Conservation (phyloP, 352 stramenopile species). For the Blastocystis sp. region DNA sequence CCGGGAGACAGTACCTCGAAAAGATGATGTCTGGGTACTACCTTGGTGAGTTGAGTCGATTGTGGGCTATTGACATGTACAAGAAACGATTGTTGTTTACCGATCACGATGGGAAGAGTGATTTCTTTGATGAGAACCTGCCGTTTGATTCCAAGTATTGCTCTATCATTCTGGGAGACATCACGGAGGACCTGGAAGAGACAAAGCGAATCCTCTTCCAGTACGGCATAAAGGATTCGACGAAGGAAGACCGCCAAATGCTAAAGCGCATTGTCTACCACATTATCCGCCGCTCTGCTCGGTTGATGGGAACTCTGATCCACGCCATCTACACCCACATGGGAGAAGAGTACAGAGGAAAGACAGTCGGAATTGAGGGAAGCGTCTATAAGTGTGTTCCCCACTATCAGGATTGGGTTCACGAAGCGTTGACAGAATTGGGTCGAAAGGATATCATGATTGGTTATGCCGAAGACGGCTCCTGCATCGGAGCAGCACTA, state of each 20-base stretch:
- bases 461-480: constrained; percentile 46
- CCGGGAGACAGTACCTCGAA: constrained; percentile 60
- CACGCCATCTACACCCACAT: constrained; percentile 59
- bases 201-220: constrained; percentile 31
- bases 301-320: constrained; percentile 59
- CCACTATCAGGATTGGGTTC: constrained; percentile 53
- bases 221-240: constrained; percentile 39
- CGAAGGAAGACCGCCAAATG: constrained; percentile 58
- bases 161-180: constrained; percentile 23
- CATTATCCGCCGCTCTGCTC: constrained; percentile 59
- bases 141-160: constrained; percentile 55
- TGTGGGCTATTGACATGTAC: constrained; percentile 58
- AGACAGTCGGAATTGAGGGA: constrained; percentile 61
- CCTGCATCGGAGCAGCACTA: constrained; percentile 43
- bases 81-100: constrained; percentile 54
- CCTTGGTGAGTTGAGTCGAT: constrained; percentile 60
- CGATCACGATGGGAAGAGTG: background rate
- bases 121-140: constrained; percentile 20
- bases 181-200: background rate
- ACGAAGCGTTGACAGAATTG: constrained; percentile 5
- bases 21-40: constrained; percentile 64
- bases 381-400: constrained; percentile 62
- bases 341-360: background rate
- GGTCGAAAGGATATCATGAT: constrained; percentile 27
- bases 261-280: constrained; percentile 60